Base-by-base conservation (phyloP, 768 basidiomycete species). In the Suillus bovinus region DNA sequence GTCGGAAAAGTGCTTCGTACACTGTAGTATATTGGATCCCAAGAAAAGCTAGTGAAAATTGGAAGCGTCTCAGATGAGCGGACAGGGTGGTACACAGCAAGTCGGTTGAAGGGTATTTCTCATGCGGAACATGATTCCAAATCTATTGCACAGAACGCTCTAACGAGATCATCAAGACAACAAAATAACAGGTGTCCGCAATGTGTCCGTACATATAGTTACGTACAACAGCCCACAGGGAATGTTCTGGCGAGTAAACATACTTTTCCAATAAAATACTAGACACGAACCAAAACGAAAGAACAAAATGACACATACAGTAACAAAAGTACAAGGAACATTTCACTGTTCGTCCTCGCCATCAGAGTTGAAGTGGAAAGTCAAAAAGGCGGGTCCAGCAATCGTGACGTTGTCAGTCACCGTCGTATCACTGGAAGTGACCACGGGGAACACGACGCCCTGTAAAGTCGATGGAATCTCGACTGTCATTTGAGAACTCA, bases 401-500 rank as follows among this genome's bases (percentile, higher is more conserved):
- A 81, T 63, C 56, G 76, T 80, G 67, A 74, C 78, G 34, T 69
- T 69, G 65, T 81, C 81, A 14, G 70, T 69, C 27, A 79, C 75
- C 38, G 67, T 65, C 14, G 66, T 61, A 42, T 67, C 68, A 44
- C 70, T 68, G 47, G 68, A 72, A 44, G 77, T 72, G 52, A 81
- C 66, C 54, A 80, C 69, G 22, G 73, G 73, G 67, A 79, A 81
- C 14, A 74, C 71, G 54, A 76, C 79, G 5, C 73, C 73, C 46
- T 53, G 41, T 8, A 75, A 63, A n/a, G 59, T 63, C 5, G 59
- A 60, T 7, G 77, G 76, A 42, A 77, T 65, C 2, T 63, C 64
- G 27, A 66, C 70, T 14, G 57, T 50, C 27, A 67, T 52, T 39
- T 65, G 56, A 17, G 52, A 62, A 38, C 60, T 61, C 54, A 80